Conservation (phyloP, 805 yeast genomes). For the Pichia heedii region DNA sequence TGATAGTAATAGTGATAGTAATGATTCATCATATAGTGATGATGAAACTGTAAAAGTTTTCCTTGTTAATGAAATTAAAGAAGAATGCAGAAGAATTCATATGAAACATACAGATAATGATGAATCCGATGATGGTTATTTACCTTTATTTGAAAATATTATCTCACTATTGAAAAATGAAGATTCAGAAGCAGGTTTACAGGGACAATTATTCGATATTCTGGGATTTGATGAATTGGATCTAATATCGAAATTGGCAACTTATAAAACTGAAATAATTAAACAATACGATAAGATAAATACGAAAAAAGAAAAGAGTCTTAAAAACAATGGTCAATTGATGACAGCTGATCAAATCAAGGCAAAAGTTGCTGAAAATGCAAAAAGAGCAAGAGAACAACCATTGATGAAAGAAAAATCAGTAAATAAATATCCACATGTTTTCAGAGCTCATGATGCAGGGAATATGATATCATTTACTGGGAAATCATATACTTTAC, state of each 20-base stretch:
- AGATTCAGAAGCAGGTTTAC: constrained; percentile 49
- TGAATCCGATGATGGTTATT: not conserved
- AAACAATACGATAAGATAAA: constrained; percentile 12
- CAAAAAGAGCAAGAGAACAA: constrained; percentile 39
- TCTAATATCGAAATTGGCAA: constrained; percentile 55
- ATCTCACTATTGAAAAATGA: constrained; percentile 28
- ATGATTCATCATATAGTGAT: constrained; percentile 4
- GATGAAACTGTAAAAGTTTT: constrained; percentile 6
- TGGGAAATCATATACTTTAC: constrained; percentile 74
- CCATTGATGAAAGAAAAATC: constrained; percentile 37
- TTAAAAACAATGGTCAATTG: constrained; percentile 16
- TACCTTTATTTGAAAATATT: constrained; percentile 22
- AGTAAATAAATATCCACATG: constrained; percentile 71
- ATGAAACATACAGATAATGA: constrained; percentile 21
- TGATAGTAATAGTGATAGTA: constrained; percentile 4
- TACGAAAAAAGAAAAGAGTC: not conserved
- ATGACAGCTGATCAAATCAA: constrained; percentile 49
- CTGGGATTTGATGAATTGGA: constrained; percentile 85
- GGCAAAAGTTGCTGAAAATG: constrained; percentile 42
- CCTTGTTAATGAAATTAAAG: constrained; percentile 15
- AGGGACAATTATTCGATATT: constrained; percentile 65
- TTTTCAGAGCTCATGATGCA: constrained; percentile 60
- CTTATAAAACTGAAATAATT: constrained; percentile 31
- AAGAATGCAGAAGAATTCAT: constrained; percentile 21
- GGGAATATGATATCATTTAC: constrained; percentile 65